Evolutionary conservation across 768 basidiomycete genomes (phyloP), one percentile per base, ranked within the genome.

Genomic region (Lentinula sp.): DNA sequence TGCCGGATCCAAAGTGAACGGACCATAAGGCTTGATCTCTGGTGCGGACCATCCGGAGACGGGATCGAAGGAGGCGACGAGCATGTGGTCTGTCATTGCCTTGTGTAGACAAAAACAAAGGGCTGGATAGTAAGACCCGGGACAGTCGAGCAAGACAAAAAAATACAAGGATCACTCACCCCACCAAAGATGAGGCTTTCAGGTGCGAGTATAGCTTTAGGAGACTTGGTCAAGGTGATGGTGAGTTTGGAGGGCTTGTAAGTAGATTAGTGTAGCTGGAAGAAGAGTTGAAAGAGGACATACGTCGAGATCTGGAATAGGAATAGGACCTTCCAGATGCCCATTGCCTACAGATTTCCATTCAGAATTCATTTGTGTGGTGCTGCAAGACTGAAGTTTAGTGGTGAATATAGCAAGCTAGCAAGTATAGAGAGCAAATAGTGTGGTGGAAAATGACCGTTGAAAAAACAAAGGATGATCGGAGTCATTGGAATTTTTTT

Each of bases 1-100:
- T 59, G 85, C 83, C 4, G 91, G 92, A 66, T 92, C 88, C 15
- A 93, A 73, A 2, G 73, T 70, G 46, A 93, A 67, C 1, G 87
- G 87, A 0, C 80, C 86, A 66, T 93, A 91, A 0, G 89, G 88
- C 67, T 84, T 86, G 67, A 92, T 89, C 65, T 88, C 82, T 0
- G 90, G 89, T 1, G 79, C 73, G 11, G 82, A 82, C 90, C 89
- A 92, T 8, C 90, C 89, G 4, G 71, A 77, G 13, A 69, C 64
- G 0, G 87, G 85, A 56, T 86, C 78, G 73, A 84, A 90, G n/a
- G 79, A 77, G 28, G 80, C 74, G 46, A 86, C 71, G 37, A 89
- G 79, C 89, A 93, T 93, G 70, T 94, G 89, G 73, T 94, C 90
- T 5, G 84, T 84, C 69, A 82, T 79, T 21, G 74, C 72, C 85